Percentiles rank a stretch among this genome's conserved stretches.
These are phyloP conservation scores for Wallacemonas sp. DNA, from an alignment of 208 protist species.

Conservation along the genomic window DNA sequence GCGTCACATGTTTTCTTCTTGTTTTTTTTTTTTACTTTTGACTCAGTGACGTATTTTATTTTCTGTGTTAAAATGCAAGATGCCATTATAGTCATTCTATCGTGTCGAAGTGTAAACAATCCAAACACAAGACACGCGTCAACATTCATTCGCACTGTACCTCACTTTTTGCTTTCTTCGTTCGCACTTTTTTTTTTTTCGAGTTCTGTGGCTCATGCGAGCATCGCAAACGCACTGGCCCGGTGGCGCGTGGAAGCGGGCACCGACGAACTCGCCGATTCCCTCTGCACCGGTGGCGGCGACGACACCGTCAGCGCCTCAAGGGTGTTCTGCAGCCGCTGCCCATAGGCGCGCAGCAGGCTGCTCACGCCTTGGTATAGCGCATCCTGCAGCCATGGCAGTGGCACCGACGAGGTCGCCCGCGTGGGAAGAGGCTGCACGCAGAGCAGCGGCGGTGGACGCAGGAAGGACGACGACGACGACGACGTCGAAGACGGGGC, in stretches of 20 bases:
- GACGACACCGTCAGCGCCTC: too few relatives aligned
- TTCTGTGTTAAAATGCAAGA: too few relatives aligned
- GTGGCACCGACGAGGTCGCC: neutral
- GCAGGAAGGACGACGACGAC: neutral
- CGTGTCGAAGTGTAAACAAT: too few relatives aligned
- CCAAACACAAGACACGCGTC: too few relatives aligned
- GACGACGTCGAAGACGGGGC: neutral
- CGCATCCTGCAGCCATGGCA: constrained; percentile 12
- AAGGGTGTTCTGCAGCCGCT: neutral
- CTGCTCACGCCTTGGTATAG: neutral
- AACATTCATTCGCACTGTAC: too few relatives aligned
- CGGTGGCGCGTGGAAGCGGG: too few relatives aligned
- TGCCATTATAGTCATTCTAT: too few relatives aligned
- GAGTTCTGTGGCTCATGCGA: neutral
- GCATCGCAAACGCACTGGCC: constrained; percentile 5
- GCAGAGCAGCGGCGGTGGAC: neutral
- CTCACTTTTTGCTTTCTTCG: neutral
- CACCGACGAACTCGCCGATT: too few relatives aligned
- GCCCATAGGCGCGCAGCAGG: neutral
- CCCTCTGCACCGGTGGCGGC: too few relatives aligned
- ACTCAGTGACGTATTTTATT: too few relatives aligned
- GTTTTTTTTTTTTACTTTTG: too few relatives aligned
- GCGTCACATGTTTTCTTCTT: too few relatives aligned
- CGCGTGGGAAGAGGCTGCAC: constrained; percentile 1
- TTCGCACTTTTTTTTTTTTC: neutral